Evolutionary conservation across 148 eudicot species (phyloP), one percentile per base, ranked within the genome.

Genomic region (Arbutus unedo): DNA sequence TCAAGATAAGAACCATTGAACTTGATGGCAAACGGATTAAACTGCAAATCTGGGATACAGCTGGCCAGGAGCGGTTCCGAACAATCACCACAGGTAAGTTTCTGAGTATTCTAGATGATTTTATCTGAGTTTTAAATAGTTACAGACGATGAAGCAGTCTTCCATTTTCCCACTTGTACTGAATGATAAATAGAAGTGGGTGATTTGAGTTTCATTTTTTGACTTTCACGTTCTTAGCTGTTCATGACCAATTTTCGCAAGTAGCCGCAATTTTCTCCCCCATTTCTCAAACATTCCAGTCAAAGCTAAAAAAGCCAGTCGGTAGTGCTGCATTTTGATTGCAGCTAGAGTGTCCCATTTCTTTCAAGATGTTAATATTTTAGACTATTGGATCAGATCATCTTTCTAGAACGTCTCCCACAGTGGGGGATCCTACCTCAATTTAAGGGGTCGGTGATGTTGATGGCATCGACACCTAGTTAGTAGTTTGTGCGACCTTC

Each of bases 21-120:
- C 97, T 93, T 85, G 95, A 93, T 87, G 92, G 95, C 51, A 93
- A 92, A 87, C 86, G 95, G 70, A 91, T 93, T 81, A 93, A 93
- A 84, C 94, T 93, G 62, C 97, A 93, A 90, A 93, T 93, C 45
- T 93, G 97, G 97, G 97, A 93, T 83, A 93, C 95, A 51, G 97
- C 97, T 88, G 94, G 97, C 87, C 97, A 93, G 86, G 97, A 92
- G 83, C 91, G 95, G 84, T 93, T 93, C 81, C 84, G 95, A 81
- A 93, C 97, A 73, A 92, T 93, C 83, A 93, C 97, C 57, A 93
- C 94, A 25, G 97, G 97, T 92, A 86, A 79, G 43, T 57, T 83
- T 64, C 66, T 23, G 23, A 48, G 43, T 78, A 54, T 55, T 18
- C 50, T 70, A n/a, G 64, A 1, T 84, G 49, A 41, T 79, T 43